These are phyloP conservation scores for Nakazawaea peltata DNA, from an alignment of 805 yeast species.

Conservation along the genomic window DNA sequence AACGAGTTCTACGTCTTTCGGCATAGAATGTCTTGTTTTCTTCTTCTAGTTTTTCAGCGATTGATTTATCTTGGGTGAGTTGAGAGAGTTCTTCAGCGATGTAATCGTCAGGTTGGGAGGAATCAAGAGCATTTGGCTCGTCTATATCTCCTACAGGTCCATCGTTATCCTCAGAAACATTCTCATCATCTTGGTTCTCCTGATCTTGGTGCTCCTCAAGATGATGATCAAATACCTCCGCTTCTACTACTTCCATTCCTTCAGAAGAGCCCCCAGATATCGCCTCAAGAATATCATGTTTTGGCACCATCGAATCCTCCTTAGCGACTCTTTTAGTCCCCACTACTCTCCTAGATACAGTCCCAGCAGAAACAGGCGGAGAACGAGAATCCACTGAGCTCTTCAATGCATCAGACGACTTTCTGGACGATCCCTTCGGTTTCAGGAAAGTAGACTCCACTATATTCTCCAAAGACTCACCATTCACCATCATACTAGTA, in stretches of 20 bases:
- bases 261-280: not conserved
- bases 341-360: too few relatives aligned
- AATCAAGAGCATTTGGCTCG: not conserved
- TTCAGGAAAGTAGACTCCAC: conserved; percentile 1
- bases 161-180: not conserved
- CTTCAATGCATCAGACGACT: too few relatives aligned
- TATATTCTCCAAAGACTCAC: not conserved
- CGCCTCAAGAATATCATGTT: not conserved
- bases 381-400: too few relatives aligned
- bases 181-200: not conserved
- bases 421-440: not conserved
- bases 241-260: not conserved
- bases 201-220: too few relatives aligned
- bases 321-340: too few relatives aligned
- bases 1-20: conserved; percentile 13
- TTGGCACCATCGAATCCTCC: conserved; percentile 1
- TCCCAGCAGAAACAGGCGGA: too few relatives aligned
- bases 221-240: conserved; percentile 5
- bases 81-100: not conserved
- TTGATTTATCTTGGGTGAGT: not conserved
- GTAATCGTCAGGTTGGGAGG: not conserved
- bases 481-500: not conserved
- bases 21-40: conserved; percentile 10
- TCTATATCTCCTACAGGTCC: not conserved
- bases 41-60: conserved; percentile 5